Evolutionary conservation across 768 basidiomycete genomes (phyloP), one percentile per base, ranked within the genome.

Genomic region (Tephrocybe rancida): DNA sequence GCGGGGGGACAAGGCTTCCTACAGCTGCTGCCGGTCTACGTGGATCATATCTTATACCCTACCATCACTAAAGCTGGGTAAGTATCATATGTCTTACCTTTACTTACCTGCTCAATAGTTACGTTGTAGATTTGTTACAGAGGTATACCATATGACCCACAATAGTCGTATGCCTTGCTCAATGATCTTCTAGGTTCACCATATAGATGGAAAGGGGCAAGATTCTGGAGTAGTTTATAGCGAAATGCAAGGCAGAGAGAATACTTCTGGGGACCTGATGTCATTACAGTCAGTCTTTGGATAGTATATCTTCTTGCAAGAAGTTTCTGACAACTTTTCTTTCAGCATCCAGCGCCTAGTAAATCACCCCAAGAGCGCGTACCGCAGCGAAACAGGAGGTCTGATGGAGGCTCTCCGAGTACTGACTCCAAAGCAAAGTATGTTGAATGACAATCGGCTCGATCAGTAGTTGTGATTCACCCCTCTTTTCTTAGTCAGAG

Each of bases 11-110:
- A 96, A 63, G 97, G 97, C 6, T 91, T 92, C 58, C 75, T 94
- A 27, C 90, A 93, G 61, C 73, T 92, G 7, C 75, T 93, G 24
- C 90, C 91, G 18, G 87, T 98, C 61, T 99, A 93, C 62, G 75
- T 98, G 25, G 97, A 99, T 70, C 97, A 99, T 68, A 90, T 99
- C 51, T 80, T 99, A 30, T 96, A 97, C 69, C 97, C 97, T 7
- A 98, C 95, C 0, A 84, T 98, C 55, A 92, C 93, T 8, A 82
- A 94, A 56, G 85, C 89, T 51, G 91, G 92, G 67, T 94, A 76
- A 55, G 82, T 85, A 14, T 51, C 27, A 43, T 46, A 13, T 29
- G n/a, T 7, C n/a, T 43, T 18, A 11, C 16, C 22, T 16, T 5
- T 38, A 26, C 48, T 43, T 14, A 46, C n/a, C n/a, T n/a, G 39